Evolutionary conservation across 495 filamentous ascomycete species (phyloP), one percentile per base, ranked within the genome.

Genomic region (Penicillium simplicissimum): DNA sequence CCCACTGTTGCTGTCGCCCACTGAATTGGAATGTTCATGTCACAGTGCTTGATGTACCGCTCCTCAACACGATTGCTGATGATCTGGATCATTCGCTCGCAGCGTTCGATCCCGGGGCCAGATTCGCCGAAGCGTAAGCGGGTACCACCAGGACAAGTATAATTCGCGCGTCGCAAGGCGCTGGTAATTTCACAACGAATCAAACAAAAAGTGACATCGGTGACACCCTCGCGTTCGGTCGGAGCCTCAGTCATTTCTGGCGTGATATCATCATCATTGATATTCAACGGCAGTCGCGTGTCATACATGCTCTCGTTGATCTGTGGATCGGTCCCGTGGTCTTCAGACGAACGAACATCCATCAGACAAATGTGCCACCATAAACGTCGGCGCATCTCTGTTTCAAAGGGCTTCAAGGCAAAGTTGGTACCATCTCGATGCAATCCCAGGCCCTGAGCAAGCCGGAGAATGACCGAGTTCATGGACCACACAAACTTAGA

Each of bases 301-400:
- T 96, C 92, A 64, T 87, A 96, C 37, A 85, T 80, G 54, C 75
- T 73, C 48, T 90, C 87, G 25, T 85, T 71, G 17, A 96, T 88
- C 14, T 84, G 86, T 9, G 90, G 83, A 61, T 96, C 91, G 34
- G 88, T 90, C 0, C 92, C 93, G 69, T 94, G 89, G 60, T 95
- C 92, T 67, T 96, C 92, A 10, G 89, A 86, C 0, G 91, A 87
- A 17, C 90, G 82, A 3, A 87, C 76, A 71, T 97, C 93, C 48
- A 96, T 70, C 19, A 93, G 76, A 67, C 85, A 88, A 9, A 96
- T 82, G 48, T 90, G 85, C 87, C 91, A 94, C 88, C 92, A 97
- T 5, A 96, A 69, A 1, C 93, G 83, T 52, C 93, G 83, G 54
- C 93, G 84, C 84, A 95, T 91, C 70, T 97, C 93, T 0, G 87